phyloP scores from a whole-genome alignment of 179 eudicot genomes.

The Beta lomatogona region DNA sequence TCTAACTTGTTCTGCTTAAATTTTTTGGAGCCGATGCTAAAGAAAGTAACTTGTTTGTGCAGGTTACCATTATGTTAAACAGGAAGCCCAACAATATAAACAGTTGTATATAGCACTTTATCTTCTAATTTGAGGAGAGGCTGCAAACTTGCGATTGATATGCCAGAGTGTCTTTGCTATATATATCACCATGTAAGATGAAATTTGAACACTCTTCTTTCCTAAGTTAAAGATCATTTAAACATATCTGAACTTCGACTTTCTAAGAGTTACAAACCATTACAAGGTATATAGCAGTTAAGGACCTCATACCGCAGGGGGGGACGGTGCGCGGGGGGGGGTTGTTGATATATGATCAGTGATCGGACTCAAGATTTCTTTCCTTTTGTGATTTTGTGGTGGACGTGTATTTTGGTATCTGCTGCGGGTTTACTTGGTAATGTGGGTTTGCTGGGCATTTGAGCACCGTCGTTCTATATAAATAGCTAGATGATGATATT shows the following conservation, averaged over 20 bases:
- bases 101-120: slow-evolving; percentile 80
- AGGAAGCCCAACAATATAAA: slow-evolving; percentile 92
- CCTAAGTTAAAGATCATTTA: too few relatives aligned
- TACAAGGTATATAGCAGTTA: too few relatives aligned
- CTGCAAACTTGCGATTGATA: slow-evolving; percentile 86
- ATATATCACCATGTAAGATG: slow-evolving; percentile 95
- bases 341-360: not conserved
- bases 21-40: not conserved
- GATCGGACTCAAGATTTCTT: not conserved
- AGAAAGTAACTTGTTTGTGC: slow-evolving; percentile 33
- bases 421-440: not conserved
- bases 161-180: slow-evolving; percentile 98
- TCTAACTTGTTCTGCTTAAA: not conserved
- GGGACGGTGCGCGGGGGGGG: too few relatives aligned
- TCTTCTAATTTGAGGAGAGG: slow-evolving; percentile 99
- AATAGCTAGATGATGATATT: not conserved
- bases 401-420: not conserved
- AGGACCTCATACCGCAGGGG: too few relatives aligned
- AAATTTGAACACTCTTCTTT: slow-evolving; percentile 14
- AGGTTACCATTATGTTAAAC: slow-evolving; percentile 89
- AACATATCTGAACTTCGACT: too few relatives aligned
- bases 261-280: too few relatives aligned
- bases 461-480: not conserved
- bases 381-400: not conserved
- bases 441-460: slow-evolving; percentile 7